phyloP scores from a whole-genome alignment of 1,284 basidiomycete species.

The Cutaneotrichosporon sp. region DNA sequence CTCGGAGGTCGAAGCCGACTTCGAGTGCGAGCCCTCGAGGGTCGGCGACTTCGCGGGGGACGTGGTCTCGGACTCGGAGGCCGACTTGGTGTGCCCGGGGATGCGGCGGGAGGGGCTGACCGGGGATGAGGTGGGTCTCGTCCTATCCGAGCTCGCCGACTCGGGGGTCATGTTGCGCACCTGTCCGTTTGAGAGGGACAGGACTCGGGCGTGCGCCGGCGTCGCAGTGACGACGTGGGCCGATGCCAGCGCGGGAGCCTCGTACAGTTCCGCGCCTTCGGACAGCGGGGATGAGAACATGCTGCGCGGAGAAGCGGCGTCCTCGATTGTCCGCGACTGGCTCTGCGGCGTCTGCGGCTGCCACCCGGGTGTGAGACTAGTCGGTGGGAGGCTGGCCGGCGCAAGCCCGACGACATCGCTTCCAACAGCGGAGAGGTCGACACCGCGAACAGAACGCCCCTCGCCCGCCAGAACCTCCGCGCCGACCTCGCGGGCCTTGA shows the following conservation, averaged over 20 bases:
- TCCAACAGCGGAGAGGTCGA: conserved; percentile 1
- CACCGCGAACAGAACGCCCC: not conserved
- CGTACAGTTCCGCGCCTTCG: conserved; percentile 1
- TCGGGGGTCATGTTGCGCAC: not conserved
- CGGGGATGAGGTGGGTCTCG: not conserved
- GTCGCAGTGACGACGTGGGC: conserved; percentile 13
- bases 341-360: not conserved
- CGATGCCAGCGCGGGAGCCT: not conserved
- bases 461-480: not conserved
- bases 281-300: not conserved
- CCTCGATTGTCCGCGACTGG: not conserved
- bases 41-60: not conserved
- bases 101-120: not conserved
- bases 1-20: not conserved
- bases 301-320: not conserved
- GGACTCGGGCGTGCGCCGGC: conserved; percentile 5
- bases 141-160: not conserved
- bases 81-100: not conserved
- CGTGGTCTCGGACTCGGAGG: not conserved
- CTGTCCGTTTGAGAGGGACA: conserved; percentile 10
- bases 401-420: not conserved
- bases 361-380: not conserved
- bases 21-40: not conserved
- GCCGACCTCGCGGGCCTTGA: not conserved
- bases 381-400: not conserved